Base-by-base conservation (phyloP, 192 early-diverging fungal species). In the Paraglomus occultum region DNA sequence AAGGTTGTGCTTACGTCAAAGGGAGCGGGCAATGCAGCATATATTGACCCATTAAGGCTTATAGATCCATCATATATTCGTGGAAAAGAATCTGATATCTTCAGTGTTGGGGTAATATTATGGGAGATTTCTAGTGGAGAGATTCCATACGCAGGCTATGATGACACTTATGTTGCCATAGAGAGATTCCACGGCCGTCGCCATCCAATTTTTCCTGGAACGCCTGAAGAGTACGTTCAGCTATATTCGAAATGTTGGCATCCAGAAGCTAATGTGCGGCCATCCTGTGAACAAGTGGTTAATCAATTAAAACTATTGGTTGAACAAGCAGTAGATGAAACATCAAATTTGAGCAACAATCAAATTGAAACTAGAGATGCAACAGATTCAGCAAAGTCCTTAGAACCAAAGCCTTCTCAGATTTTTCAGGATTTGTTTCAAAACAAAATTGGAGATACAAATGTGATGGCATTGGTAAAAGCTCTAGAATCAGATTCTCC, bases 231-330 rank as follows among this genome's bases (percentile, higher is more conserved):
- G 18, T 70, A 70, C 43, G 17, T 48, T n/a, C 31, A 70, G 17
- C 49, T 70, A 44, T 67, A 67, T 48, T 23, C 61, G 38, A 20
- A 70, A 18, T 70, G 68, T 22, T 70, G 68, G 68, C 14, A 70
- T 39, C 42, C 46, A 40, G 68, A 70, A 31, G 39, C 68, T 11
- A n/a, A 66, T 1, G 23, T 49, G 40, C 23, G 68, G 23, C 62
- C 59, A 1, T 64, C 40, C 11, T 49, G 61, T 65, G 68, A 70
- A n/a, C 38, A 70, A 47, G 44, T 70, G 20, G 43, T 46, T 40
- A 43, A 70, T 7, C 31, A 44, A 48, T 12, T 70, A 23, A 31
- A 70, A 46, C 31, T 31, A 31, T 31, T 31, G 31, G 31, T 31
- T 31, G 31, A 31, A 2, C 31, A 31, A 31, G 31, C 31, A 31